These are phyloP conservation scores for Pichia membranifaciens DNA, from an alignment of 805 yeast genomes.

Conservation along the genomic window DNA sequence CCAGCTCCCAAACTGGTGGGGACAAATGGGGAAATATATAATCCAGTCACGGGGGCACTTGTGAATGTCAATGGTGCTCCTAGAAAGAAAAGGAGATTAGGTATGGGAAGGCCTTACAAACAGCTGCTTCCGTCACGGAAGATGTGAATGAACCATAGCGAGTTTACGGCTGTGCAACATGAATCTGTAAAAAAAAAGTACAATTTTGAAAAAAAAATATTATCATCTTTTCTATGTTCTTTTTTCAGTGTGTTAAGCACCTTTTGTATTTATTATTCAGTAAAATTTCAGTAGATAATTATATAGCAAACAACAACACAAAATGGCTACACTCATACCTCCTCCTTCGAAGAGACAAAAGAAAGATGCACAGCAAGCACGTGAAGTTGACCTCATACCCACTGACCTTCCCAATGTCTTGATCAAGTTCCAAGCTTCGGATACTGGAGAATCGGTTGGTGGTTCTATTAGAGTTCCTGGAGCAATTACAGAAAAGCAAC, in stretches of 20 bases:
- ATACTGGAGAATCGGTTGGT: conserved; percentile 81
- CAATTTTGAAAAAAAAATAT: neutral
- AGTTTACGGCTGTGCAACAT: conserved; percentile 7
- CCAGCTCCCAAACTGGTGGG: neutral
- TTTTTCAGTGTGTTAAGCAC: neutral
- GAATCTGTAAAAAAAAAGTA: neutral
- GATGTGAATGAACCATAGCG: neutral
- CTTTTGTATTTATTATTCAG: no score
- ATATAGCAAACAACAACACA: neutral
- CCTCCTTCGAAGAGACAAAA: conserved; percentile 89
- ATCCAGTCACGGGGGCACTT: conserved; percentile 13
- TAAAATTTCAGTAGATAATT: no score
- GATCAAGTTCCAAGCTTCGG: conserved; percentile 86
- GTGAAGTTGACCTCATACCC: conserved; percentile 70
- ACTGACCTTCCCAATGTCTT: conserved; percentile 79
- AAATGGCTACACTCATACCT: conserved; percentile 89
- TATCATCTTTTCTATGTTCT: neutral
- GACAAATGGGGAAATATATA: neutral
- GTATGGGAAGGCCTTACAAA: conserved; percentile 22
- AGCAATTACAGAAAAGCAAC: conserved; percentile 72
- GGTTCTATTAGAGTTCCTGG: conserved; percentile 91
- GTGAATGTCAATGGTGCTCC: neutral
- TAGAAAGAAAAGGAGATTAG: conserved; percentile 21
- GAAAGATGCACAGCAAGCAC: conserved; percentile 74
- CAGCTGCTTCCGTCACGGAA: no score